phyloP scores from a whole-genome alignment of 257 asterid genomes.

The Solanum peruvianum region DNA sequence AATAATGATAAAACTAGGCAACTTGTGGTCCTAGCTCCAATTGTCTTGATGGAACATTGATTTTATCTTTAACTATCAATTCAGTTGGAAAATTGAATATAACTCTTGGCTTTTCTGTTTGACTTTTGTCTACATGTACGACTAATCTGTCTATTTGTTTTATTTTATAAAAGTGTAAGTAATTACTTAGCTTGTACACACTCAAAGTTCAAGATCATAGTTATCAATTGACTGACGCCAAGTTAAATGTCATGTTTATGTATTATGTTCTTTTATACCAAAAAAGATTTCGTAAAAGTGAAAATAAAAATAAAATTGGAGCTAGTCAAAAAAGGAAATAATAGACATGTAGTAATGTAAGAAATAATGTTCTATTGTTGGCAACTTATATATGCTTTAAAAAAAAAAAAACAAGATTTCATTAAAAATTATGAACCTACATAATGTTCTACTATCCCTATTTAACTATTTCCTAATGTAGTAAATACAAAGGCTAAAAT shows the following conservation, averaged over 20 bases:
- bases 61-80: background rate
- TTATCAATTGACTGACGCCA: rapidly evolving
- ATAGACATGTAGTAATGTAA: too few relatives aligned
- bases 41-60: background rate
- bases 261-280: too few relatives aligned
- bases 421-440: background rate
- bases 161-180: too few relatives aligned
- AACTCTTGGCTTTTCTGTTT: background rate
- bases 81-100: background rate
- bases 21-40: background rate
- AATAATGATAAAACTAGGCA: background rate
- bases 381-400: too few relatives aligned
- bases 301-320: too few relatives aligned
- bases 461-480: background rate
- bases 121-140: background rate
- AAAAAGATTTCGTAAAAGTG: too few relatives aligned
- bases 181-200: too few relatives aligned
- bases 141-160: too few relatives aligned
- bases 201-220: too few relatives aligned
- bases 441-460: background rate
- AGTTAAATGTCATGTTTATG: too few relatives aligned
- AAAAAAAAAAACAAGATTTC: background rate
- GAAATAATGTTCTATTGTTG: too few relatives aligned
- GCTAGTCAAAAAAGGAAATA: too few relatives aligned
- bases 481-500: background rate